Conservation (phyloP, 2,329 filamentous ascomycete genomes). For the Fonsecaea pugnacius region DNA sequence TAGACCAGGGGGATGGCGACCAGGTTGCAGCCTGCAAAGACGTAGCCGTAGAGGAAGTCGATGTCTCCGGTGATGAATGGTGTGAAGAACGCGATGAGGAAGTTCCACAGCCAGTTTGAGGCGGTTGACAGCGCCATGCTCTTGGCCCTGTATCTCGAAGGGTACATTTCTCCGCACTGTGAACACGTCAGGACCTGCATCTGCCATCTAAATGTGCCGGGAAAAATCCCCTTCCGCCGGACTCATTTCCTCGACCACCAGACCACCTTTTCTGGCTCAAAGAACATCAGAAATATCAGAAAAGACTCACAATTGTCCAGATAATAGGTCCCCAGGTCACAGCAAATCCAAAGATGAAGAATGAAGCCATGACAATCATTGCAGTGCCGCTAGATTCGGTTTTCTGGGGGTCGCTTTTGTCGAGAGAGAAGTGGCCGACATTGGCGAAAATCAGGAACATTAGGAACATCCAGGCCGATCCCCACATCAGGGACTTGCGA, state of each 20-base stretch:
- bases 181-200: background rate
- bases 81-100: constrained; percentile 77
- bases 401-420: constrained; percentile 46
- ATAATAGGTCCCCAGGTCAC: constrained; percentile 77
- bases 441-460: constrained; percentile 70
- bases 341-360: constrained; percentile 80
- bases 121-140: constrained; percentile 52
- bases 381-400: constrained; percentile 62
- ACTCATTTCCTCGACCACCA: background rate
- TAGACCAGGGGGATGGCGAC: constrained; percentile 69
- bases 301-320: constrained; percentile 44
- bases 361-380: constrained; percentile 73
- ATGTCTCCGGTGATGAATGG: constrained; percentile 76
- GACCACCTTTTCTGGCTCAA: background rate
- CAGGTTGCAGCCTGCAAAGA: constrained; percentile 75
- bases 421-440: constrained; percentile 55
- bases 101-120: constrained; percentile 80
- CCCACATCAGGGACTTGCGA: constrained; percentile 75
- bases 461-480: constrained; percentile 78
- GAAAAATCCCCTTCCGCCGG: background rate
- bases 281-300: background rate
- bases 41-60: constrained; percentile 75
- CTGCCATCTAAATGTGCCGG: background rate
- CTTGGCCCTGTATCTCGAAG: constrained; percentile 46
- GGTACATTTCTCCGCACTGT: constrained; percentile 50